These are phyloP conservation scores for Scheffersomyces spartinae DNA, from an alignment of 805 yeast species.

Conservation along the genomic window DNA sequence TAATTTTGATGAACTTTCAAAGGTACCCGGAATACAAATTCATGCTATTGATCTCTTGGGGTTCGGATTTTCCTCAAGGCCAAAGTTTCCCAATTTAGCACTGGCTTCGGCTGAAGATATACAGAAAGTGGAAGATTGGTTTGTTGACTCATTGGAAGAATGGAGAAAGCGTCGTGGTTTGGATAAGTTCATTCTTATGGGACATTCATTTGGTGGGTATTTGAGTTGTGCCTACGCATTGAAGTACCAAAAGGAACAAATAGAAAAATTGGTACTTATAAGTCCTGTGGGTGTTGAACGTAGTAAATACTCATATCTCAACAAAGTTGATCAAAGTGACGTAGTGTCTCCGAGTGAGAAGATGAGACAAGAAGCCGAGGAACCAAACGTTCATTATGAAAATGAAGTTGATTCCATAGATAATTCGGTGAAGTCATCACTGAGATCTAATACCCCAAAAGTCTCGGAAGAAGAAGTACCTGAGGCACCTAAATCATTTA, in stretches of 20 bases:
- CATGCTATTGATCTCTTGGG: constrained; percentile 67
- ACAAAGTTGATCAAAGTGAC: constrained; percentile 6
- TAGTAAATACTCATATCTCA: constrained; percentile 17
- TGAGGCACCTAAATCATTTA: constrained; percentile 7
- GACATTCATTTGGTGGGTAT: constrained; percentile 37
- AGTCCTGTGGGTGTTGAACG: constrained; percentile 36
- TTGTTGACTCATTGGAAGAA: constrained; percentile 29
- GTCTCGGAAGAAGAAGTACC: constrained; percentile 4
- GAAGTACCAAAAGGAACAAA: constrained; percentile 21
- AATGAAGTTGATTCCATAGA: neutral
- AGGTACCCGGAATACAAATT: constrained; percentile 42
- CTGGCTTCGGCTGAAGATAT: constrained; percentile 22
- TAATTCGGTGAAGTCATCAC: neutral
- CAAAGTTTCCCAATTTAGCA: constrained; percentile 25
- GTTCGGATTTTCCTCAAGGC: constrained; percentile 58
- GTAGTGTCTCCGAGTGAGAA: constrained; percentile 19
- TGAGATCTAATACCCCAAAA: constrained; percentile 2
- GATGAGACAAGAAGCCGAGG: constrained; percentile 1
- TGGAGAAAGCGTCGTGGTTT: constrained; percentile 29
- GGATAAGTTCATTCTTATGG: constrained; percentile 23
- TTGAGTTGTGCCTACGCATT: constrained; percentile 30
- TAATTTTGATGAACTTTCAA: constrained; percentile 41
- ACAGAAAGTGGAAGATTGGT: constrained; percentile 30
- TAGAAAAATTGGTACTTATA: constrained; percentile 26
- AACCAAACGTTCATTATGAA: constrained; percentile 2